Percentiles rank a stretch among this genome's conserved stretches.
Evolutionary conservation across 2,329 filamentous ascomycete species (phyloP).

Genomic region (Colletotrichum lentis): DNA sequence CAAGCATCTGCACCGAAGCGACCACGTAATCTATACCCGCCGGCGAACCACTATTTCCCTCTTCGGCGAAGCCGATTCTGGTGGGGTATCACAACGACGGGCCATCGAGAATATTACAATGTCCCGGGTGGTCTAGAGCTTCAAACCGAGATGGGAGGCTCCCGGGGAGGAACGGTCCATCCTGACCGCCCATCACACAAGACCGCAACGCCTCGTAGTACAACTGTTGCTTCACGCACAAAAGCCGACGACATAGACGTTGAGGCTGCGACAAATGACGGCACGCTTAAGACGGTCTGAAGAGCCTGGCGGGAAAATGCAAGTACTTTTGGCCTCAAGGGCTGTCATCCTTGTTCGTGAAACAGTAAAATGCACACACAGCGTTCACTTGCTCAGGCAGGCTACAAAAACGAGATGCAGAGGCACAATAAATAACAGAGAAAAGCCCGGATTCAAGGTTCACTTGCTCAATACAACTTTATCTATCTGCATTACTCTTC

Average conservation of each 20-base stretch:
- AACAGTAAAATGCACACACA: too few species aligned
- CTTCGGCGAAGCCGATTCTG: background rate
- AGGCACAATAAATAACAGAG: too few species aligned
- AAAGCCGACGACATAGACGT: background rate
- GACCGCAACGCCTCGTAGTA: background rate
- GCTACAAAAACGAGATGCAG: too few species aligned
- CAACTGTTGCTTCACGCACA: background rate
- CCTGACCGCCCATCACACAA: background rate
- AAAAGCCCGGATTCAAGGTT: too few species aligned
- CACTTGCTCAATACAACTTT: too few species aligned
- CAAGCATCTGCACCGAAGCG: background rate
- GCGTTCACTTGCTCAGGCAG: too few species aligned
- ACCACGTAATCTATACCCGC: background rate
- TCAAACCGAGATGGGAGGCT: background rate
- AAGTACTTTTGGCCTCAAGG: too few species aligned
- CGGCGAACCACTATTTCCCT: background rate
- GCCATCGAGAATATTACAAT: background rate
- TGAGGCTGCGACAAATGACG: too few species aligned
- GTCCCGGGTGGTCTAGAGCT: background rate
- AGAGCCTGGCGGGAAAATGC: too few species aligned
- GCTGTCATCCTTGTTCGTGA: too few species aligned
- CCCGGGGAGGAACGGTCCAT: background rate
- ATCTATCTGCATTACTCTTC: too few species aligned
- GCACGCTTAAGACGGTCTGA: too few species aligned
- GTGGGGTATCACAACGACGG: background rate